These are phyloP conservation scores for Exserohilum rostratum DNA, from an alignment of 2,329 filamentous ascomycete species.

Conservation along the genomic window DNA sequence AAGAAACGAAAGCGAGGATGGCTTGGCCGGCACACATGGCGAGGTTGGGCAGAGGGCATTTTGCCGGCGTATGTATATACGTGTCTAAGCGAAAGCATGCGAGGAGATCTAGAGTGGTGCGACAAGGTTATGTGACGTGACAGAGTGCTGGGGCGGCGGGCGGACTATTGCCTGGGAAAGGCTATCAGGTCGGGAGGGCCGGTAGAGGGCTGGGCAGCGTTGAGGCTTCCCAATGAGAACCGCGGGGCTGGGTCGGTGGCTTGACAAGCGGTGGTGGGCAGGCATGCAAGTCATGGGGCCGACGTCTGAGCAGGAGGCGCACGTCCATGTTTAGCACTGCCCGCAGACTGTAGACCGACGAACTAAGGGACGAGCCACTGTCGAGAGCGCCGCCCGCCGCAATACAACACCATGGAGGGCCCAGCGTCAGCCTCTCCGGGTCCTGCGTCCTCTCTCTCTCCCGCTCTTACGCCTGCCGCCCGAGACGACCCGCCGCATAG, in stretches of 20 bases:
- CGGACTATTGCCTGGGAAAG: neutral
- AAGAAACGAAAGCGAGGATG: neutral
- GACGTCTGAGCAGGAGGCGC: conserved; percentile 11
- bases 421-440: conserved; percentile 30
- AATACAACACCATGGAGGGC: conserved; percentile 43
- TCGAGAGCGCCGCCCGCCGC: conserved; percentile 33
- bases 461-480: conserved; percentile 23
- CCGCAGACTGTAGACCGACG: conserved; percentile 18
- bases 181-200: conserved; percentile 3
- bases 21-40: neutral
- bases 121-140: too few species aligned
- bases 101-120: too few species aligned
- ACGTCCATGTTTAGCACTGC: conserved; percentile 22
- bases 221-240: conserved; percentile 1
- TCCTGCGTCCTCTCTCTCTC: conserved; percentile 26
- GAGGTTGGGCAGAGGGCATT: too few species aligned
- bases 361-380: conserved; percentile 18
- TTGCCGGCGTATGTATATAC: too few species aligned
- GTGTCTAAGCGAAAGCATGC: too few species aligned
- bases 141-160: too few species aligned
- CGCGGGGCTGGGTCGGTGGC: conserved; percentile 10
- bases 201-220: neutral
- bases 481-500: conserved; percentile 9
- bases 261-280: too few species aligned
- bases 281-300: conserved; percentile 4